Conservation (phyloP, 257 asterid species). For the Solanum appendiculatum region DNA sequence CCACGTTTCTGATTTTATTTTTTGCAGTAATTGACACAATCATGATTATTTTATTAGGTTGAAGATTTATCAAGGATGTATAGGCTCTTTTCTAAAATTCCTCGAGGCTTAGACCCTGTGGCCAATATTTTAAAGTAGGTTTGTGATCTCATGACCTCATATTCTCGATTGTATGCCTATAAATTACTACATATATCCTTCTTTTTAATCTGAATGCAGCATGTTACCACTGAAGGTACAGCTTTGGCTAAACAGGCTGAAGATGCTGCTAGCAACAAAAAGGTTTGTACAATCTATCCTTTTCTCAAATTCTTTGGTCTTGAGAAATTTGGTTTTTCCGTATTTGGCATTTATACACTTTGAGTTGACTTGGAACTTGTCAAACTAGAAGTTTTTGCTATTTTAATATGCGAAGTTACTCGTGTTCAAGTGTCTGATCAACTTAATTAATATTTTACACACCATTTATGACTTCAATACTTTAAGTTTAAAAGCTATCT, state of each 20-base stretch:
- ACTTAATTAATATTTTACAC: background rate
- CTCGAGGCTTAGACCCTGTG: slow-evolving; percentile 78
- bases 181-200: background rate
- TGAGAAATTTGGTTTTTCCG: background rate
- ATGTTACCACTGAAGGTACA: slow-evolving; percentile 94
- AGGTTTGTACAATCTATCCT: slow-evolving; percentile 31
- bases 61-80: slow-evolving; percentile 94
- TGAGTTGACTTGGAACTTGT: background rate
- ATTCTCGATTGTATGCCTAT: background rate
- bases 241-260: slow-evolving; percentile 92
- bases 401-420: background rate
- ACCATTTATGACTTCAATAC: background rate
- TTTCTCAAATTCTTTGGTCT: background rate
- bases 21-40: background rate
- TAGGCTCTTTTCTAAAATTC: slow-evolving; percentile 83
- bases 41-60: slow-evolving; percentile 33
- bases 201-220: slow-evolving; percentile 26
- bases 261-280: slow-evolving; percentile 92
- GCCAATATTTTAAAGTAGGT: slow-evolving; percentile 83
- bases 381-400: background rate
- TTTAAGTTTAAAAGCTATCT: background rate
- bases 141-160: slow-evolving; percentile 4
- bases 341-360: background rate
- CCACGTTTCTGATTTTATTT: background rate
- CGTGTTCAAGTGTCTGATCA: background rate